These are phyloP conservation scores for Onygenales sp. DNA, from an alignment of 2,329 filamentous ascomycete species.

Conservation along the genomic window DNA sequence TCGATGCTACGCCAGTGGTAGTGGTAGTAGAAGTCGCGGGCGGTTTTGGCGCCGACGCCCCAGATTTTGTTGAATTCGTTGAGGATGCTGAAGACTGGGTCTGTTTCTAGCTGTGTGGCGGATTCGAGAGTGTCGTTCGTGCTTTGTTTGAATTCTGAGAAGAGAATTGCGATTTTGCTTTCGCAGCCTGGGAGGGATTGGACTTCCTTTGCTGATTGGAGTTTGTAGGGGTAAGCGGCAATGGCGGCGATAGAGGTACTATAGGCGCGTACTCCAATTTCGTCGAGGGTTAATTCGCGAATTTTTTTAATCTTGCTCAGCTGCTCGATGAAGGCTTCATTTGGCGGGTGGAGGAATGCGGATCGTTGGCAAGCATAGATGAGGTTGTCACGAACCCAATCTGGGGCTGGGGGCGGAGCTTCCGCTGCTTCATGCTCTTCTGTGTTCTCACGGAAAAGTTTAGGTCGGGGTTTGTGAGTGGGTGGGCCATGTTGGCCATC, in stretches of 20 bases:
- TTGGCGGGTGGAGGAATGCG: slow-evolving; percentile 61
- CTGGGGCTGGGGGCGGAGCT: slow-evolving; percentile 57
- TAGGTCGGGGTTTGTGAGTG: slow-evolving; percentile 25
- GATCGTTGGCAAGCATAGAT: slow-evolving; percentile 73
- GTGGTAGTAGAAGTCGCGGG: slow-evolving; percentile 67
- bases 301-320: slow-evolving; percentile 65
- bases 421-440: slow-evolving; percentile 60
- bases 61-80: slow-evolving; percentile 73
- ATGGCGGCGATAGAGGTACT: slow-evolving; percentile 76
- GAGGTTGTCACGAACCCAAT: slow-evolving; percentile 54
- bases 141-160: slow-evolving; percentile 59
- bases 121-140: slow-evolving; percentile 51
- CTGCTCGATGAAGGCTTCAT: slow-evolving; percentile 63
- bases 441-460: slow-evolving; percentile 60
- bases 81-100: slow-evolving; percentile 56
- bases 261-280: slow-evolving; percentile 76
- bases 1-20: slow-evolving; percentile 75
- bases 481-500: slow-evolving; percentile 10
- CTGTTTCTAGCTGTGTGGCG: slow-evolving; percentile 52
- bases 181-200: slow-evolving; percentile 66
- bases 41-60: slow-evolving; percentile 80
- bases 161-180: slow-evolving; percentile 67
- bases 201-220: slow-evolving; percentile 38
- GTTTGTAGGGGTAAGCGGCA: slow-evolving; percentile 63
- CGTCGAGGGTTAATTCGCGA: slow-evolving; percentile 62